Conservation (phyloP, 306 rosid genomes). For the Astragalus glycyphyllos region DNA sequence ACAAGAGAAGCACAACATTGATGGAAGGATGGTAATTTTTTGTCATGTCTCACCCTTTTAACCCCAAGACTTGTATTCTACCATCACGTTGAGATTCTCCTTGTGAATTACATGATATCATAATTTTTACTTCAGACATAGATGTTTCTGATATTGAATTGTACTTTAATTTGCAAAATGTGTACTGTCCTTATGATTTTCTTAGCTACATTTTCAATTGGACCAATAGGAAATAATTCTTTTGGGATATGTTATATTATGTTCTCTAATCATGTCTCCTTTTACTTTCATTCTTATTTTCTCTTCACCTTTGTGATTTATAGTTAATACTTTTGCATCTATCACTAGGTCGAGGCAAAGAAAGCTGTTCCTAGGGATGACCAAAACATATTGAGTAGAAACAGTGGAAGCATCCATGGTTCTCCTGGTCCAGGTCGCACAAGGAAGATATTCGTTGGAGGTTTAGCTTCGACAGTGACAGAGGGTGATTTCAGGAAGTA, state of each 20-base stretch:
- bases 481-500: constrained; percentile 93
- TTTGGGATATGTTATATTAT: constrained; percentile 5
- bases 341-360: constrained; percentile 90
- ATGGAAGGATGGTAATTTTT: constrained; percentile 90
- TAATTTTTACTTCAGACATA: constrained; percentile 2
- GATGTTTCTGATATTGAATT: constrained; percentile 39
- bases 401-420: constrained; percentile 78
- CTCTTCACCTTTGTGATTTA: constrained; percentile 3
- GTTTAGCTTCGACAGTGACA: constrained; percentile 95
- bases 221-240: constrained; percentile 26
- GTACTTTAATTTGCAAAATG: constrained; percentile 35
- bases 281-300: constrained; percentile 18
- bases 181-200: constrained; percentile 30
- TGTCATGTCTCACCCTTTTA: constrained; percentile 9
- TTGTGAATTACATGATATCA: constrained; percentile 32
- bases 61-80: constrained; percentile 42
- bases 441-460: constrained; percentile 96
- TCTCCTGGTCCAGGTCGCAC: constrained; percentile 96
- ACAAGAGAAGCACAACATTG: constrained; percentile 93
- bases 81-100: constrained; percentile 31
- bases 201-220: constrained; percentile 37
- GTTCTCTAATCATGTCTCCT: constrained; percentile 4
- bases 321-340: constrained; percentile 36
- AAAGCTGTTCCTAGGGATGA: constrained; percentile 99
- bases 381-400: constrained; percentile 81